phyloP scores from a whole-genome alignment of 371 early-diverging fungal species.

The Mucor indicus region DNA sequence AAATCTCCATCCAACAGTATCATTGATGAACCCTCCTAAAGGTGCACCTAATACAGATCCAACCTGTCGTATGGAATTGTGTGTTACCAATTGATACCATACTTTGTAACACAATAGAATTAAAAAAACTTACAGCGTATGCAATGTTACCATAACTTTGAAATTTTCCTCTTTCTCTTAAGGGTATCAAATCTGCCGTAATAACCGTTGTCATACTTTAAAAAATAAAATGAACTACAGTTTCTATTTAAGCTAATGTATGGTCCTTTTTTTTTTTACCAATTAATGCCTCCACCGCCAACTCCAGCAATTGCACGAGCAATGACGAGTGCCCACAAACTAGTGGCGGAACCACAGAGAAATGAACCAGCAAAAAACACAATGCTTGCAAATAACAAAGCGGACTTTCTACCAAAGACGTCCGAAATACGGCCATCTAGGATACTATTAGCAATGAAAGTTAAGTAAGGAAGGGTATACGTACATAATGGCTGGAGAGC shows the following conservation, averaged over 20 bases:
- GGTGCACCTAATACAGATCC: conserved; percentile 30
- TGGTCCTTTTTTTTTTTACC: conserved; percentile 4
- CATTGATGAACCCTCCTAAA: conserved; percentile 52
- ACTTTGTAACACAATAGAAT: background rate
- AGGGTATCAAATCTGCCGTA: conserved; percentile 41
- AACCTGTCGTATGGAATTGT: background rate
- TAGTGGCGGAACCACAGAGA: conserved; percentile 48
- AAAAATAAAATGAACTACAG: background rate
- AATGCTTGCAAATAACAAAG: conserved; percentile 45
- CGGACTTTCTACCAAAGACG: conserved; percentile 63
- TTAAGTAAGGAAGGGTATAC: background rate
- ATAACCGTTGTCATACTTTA: conserved; percentile 39
- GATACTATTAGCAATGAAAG: background rate
- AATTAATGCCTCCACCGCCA: conserved; percentile 63
- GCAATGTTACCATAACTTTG: conserved; percentile 50
- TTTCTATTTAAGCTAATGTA: background rate
- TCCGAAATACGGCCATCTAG: conserved; percentile 51
- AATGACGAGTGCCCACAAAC: conserved; percentile 64
- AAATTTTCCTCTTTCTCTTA: conserved; percentile 49
- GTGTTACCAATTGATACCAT: background rate
- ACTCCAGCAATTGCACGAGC: conserved; percentile 72
- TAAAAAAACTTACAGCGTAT: conserved; percentile 25
- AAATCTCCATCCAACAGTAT: conserved; percentile 61
- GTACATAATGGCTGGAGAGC: conserved; percentile 76
- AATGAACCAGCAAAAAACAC: conserved; percentile 51